Base-by-base conservation (phyloP, 805 yeast genomes). In the Phaffomyces opuntiae region DNA sequence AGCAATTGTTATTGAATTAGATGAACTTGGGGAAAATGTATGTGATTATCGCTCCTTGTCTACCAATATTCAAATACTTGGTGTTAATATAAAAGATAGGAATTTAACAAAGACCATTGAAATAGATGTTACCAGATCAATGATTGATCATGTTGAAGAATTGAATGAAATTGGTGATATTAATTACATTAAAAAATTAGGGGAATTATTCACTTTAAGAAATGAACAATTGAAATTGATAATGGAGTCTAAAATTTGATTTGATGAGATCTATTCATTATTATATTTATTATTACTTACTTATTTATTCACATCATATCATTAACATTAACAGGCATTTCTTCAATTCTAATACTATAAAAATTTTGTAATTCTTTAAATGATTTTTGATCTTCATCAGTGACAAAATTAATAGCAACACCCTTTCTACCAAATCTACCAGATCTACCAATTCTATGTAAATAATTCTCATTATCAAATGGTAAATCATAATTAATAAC, bases 401-500 rank as follows among this genome's bases (percentile, higher is more conserved):
- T 88, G 60, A 89, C 82, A 59, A 93, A 85, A 75, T 90, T 93
- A 68, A 91, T 87, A 48, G 99, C 97, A 61, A 86, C 95, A 75
- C 96, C 99, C 75, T 90, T 91, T 70, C 99, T 82, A 58, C 99
- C 99, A 74, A 91, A 91, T 66, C 99, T 82, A 53, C 98, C 99
- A 56, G 96, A 89, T 69, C 99, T 83, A 67, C 99, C 99, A 56
- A 91, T 91, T 70, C 99, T 80, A 74, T 91, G 99, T 62, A 91
- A 83, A 68, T 91, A 91, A 77, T 91, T 91, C 69, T 91, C 98
- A 64, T 83, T 81, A 76, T 93, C 89, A 53, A 78, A 67, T 46
- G 99, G 98, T 66, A 91, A 72, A 68, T 91, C 99, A 71, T 87
- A 91, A 77, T 91, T 91, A 62, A 91, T 87, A 49, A 91, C 99